Conservation (phyloP, 257 asterid species). For the Scutellaria barbata region DNA sequence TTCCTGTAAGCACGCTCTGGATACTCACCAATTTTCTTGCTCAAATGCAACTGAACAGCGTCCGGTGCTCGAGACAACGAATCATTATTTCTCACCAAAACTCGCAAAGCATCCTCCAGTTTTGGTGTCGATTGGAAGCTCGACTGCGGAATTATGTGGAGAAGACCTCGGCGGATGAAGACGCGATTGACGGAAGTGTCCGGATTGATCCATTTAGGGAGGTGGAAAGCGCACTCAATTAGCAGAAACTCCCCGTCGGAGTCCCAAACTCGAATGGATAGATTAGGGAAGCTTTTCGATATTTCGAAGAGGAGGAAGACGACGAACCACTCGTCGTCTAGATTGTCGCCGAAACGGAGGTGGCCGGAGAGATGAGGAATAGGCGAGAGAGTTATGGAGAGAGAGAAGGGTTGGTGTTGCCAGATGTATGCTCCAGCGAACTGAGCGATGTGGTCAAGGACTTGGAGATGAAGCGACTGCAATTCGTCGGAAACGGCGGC, state of each 20-base stretch:
- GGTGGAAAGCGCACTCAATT: conserved; percentile 84
- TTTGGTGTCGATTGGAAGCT: conserved; percentile 50
- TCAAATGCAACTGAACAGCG: conserved; percentile 64
- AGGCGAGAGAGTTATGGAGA: conserved; percentile 45
- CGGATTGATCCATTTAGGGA: conserved; percentile 88
- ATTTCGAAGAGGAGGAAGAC: conserved; percentile 69
- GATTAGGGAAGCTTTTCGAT: conserved; percentile 55
- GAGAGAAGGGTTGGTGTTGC: conserved; percentile 85
- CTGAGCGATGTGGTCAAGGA: conserved; percentile 58
- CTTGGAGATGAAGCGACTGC: conserved; percentile 71
- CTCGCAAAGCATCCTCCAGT: conserved; percentile 51
- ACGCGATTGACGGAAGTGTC: conserved; percentile 78
- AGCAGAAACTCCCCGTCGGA: conserved; percentile 85
- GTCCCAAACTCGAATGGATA: conserved; percentile 77
- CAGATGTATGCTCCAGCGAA: conserved; percentile 61
- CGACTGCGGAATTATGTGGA: conserved; percentile 63
- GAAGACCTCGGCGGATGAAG: conserved; percentile 69
- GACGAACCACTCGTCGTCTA: conserved; percentile 97
- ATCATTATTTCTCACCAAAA: conserved; percentile 38
- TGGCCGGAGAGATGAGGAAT: conserved; percentile 79
- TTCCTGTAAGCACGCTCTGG: conserved; percentile 71
- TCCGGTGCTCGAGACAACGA: conserved; percentile 52
- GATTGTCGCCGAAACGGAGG: conserved; percentile 84
- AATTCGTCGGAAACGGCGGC: conserved; percentile 50
- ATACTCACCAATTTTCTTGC: conserved; percentile 63